These are phyloP conservation scores for Xylaria multiplex DNA, from an alignment of 2,329 filamentous ascomycete species.

Conservation along the genomic window DNA sequence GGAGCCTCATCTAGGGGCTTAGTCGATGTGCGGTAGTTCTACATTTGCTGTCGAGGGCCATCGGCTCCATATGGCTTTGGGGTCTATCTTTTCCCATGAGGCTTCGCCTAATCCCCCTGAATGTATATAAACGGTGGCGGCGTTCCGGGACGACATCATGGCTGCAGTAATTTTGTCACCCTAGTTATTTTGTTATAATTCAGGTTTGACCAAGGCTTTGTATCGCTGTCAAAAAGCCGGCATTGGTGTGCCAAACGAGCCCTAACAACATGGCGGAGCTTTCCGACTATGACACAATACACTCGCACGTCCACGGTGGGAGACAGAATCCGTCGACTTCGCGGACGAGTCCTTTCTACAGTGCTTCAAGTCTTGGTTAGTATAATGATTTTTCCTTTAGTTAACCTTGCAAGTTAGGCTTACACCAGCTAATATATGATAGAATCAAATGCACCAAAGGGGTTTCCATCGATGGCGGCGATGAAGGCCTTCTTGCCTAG, in stretches of 20 bases:
- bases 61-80: slow-evolving; percentile 3
- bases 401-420: neutral
- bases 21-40: slow-evolving; percentile 25
- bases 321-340: neutral
- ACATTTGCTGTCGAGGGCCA: neutral
- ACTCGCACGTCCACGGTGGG: neutral
- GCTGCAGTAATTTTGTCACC: neutral
- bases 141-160: neutral
- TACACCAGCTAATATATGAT: slow-evolving; percentile 8
- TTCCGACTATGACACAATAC: neutral
- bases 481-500: slow-evolving; percentile 34
- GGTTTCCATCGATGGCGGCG: slow-evolving; percentile 33
- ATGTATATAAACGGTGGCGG: slow-evolving; percentile 7
- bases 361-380: slow-evolving; percentile 2
- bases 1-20: slow-evolving; percentile 35
- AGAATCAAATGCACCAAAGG: slow-evolving; percentile 10
- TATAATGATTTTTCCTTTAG: neutral
- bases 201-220: neutral
- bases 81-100: neutral
- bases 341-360: neutral
- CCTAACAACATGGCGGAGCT: slow-evolving; percentile 3
- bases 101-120: neutral
- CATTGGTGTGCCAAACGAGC: neutral
- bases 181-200: neutral
- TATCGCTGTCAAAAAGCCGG: neutral